These are phyloP conservation scores for Conoideocrella luteorostrata DNA, from an alignment of 2,329 filamentous ascomycete genomes.

Conservation along the genomic window DNA sequence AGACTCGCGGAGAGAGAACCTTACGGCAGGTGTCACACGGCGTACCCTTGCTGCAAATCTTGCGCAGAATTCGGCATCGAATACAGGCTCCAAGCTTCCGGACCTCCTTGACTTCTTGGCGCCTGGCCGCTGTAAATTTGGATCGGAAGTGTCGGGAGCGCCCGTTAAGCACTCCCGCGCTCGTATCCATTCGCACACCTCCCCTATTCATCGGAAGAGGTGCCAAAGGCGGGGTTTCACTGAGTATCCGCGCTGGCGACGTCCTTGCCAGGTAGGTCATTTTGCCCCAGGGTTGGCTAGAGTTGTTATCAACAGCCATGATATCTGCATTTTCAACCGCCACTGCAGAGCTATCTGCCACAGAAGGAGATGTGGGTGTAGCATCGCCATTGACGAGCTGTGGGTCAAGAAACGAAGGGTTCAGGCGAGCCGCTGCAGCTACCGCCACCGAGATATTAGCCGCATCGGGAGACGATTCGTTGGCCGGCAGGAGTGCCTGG, in stretches of 20 bases:
- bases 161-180: conserved; percentile 36
- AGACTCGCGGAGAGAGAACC: conserved; percentile 57
- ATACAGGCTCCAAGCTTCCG: conserved; percentile 61
- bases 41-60: conserved; percentile 58
- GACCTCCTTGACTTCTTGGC: conserved; percentile 59
- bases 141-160: conserved; percentile 48
- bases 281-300: conserved; percentile 45
- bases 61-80: conserved; percentile 58
- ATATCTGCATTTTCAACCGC: conserved; percentile 15
- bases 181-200: conserved; percentile 48
- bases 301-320: conserved; percentile 17
- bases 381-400: conserved; percentile 32
- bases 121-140: conserved; percentile 50
- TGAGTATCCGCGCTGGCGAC: conserved; percentile 24
- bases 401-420: conserved; percentile 49
- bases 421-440: conserved; percentile 49
- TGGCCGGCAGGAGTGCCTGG: conserved; percentile 36
- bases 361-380: conserved; percentile 23
- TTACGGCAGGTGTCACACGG: conserved; percentile 59
- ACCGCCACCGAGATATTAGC: conserved; percentile 50
- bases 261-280: conserved; percentile 41
- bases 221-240: conserved; percentile 24
- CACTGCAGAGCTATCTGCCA: conserved; percentile 13
- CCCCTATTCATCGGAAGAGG: conserved; percentile 30
- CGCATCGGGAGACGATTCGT: conserved; percentile 33